Evolutionary conservation across 2,329 filamentous ascomycete genomes (phyloP).

Genomic region (Metarhizium rileyi): DNA sequence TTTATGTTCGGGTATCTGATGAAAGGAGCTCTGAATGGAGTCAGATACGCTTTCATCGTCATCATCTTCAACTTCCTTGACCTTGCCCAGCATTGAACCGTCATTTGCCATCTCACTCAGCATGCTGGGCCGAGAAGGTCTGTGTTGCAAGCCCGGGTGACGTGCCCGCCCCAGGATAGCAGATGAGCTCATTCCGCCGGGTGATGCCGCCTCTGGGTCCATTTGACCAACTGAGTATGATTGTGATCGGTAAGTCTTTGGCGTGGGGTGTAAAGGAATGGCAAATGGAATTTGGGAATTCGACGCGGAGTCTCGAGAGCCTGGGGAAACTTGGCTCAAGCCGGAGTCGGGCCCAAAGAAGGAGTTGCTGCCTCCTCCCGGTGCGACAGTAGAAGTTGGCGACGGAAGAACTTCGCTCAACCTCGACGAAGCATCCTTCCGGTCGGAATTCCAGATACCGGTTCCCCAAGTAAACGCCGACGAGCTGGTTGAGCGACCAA

Average conservation of each 20-base stretch:
- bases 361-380: slow-evolving; percentile 29
- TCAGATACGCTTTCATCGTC: slow-evolving; percentile 51
- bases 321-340: slow-evolving; percentile 39
- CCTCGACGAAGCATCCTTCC: slow-evolving; percentile 67
- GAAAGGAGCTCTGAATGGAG: slow-evolving; percentile 34
- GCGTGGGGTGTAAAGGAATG: slow-evolving; percentile 80
- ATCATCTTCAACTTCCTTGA: slow-evolving; percentile 61
- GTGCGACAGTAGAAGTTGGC: slow-evolving; percentile 53
- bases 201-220: slow-evolving; percentile 51
- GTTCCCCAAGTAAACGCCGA: slow-evolving; percentile 58
- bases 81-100: slow-evolving; percentile 52
- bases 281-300: slow-evolving; percentile 70
- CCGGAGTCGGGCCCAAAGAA: slow-evolving; percentile 40
- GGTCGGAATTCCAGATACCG: slow-evolving; percentile 73
- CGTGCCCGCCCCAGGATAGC: slow-evolving; percentile 43
- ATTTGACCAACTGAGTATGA: slow-evolving; percentile 93
- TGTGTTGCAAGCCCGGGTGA: slow-evolving; percentile 65
- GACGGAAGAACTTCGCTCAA: slow-evolving; percentile 67
- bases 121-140: slow-evolving; percentile 70
- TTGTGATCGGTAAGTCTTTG: slow-evolving; percentile 88
- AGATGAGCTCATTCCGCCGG: slow-evolving; percentile 33
- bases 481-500: slow-evolving; percentile 34
- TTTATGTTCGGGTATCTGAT: slow-evolving; percentile 49
- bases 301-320: slow-evolving; percentile 40
- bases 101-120: slow-evolving; percentile 62